Percentiles rank a stretch among this genome's conserved stretches.
These are phyloP conservation scores for Quaeritorhiza haematococci DNA, from an alignment of 371 early-diverging fungal genomes.

Conservation along the genomic window DNA sequence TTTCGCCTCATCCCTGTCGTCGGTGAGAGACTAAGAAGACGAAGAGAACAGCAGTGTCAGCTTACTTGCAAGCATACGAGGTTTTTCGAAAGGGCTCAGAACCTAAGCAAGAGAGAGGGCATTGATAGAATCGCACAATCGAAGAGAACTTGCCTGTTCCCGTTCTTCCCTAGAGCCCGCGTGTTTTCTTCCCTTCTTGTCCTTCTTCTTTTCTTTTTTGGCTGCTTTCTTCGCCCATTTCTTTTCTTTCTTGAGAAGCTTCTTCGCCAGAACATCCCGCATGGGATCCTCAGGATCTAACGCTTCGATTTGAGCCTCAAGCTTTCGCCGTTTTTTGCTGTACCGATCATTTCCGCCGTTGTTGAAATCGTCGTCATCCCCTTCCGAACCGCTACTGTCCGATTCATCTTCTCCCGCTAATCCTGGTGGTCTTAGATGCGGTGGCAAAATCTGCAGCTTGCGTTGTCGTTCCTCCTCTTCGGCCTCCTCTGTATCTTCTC, in stretches of 20 bases:
- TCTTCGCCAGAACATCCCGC: conserved; percentile 13
- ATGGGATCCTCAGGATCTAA: conserved; percentile 21
- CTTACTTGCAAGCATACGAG: too few species aligned
- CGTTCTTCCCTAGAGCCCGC: neutral
- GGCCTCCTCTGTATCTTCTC: conserved; percentile 32
- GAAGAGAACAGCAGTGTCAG: too few species aligned
- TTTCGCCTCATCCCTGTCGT: neutral
- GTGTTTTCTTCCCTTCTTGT: conserved; percentile 6
- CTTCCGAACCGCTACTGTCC: conserved; percentile 1
- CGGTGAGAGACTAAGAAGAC: neutral
- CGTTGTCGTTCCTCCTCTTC: conserved; percentile 44
- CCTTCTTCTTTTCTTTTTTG: conserved; percentile 9
- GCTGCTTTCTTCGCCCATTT: conserved; percentile 6
- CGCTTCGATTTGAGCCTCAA: neutral
- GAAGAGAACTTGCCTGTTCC: neutral
- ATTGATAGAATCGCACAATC: neutral
- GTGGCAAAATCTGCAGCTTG: conserved; percentile 14
- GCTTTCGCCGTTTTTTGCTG: neutral
- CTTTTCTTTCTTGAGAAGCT: conserved; percentile 6
- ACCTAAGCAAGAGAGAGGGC: neutral
- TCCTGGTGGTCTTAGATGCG: conserved; percentile 17
- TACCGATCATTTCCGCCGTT: too few species aligned
- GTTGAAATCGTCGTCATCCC: too few species aligned
- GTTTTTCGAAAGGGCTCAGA: neutral
- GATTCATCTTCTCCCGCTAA: neutral